Evolutionary conservation across 2,329 filamentous ascomycete species (phyloP), one percentile per base, ranked within the genome.

Genomic region (Epichloe brachyelytri): DNA sequence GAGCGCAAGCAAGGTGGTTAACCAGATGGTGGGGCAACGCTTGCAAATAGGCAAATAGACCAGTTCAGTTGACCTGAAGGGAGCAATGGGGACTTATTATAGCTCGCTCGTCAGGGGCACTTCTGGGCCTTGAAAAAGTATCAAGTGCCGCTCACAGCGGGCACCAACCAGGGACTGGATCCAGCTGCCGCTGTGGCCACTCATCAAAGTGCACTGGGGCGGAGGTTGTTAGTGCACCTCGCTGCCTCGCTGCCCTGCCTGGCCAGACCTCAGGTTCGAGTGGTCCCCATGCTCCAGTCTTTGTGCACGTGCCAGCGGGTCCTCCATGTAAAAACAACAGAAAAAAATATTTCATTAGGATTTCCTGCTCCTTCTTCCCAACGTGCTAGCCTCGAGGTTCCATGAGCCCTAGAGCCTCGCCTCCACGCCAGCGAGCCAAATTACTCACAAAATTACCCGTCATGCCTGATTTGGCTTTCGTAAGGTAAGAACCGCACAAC

Each of bases 11-110:
- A 26, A 26, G 22, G 22, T 26, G 38, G 10, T 17, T 7, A 39
- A 17, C 38, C 19, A 20, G 17, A 34, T 51, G 44, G 49, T 51
- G 49, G 50, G 50, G 50, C 50, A 30, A n/a, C 15, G 30, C 26
- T 17, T 26, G 26, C 39, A 43, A 11, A 46, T 51, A 47, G 22
- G 26, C 39, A 43, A 11, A 46, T 51, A 47, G 22, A 22, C 22
- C 22, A 22, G 22, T 6, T 22, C 7, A 10, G 26, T 10, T 30
- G 26, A 14, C 5, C 20, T 15, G 43, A 14, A 6, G 14, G 26
- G n/a, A 17, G 26, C 7, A 30, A 30, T 6, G 22, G 17, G 41
- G 19, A 46, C 43, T 46, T 30, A 17, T 46, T 30, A 17, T 40
- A 46, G 26, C 22, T 22, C 43, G 26, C 8, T 30, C 26, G 26